phyloP scores from a whole-genome alignment of 305 asterid species.

The Salvia sclarea region DNA sequence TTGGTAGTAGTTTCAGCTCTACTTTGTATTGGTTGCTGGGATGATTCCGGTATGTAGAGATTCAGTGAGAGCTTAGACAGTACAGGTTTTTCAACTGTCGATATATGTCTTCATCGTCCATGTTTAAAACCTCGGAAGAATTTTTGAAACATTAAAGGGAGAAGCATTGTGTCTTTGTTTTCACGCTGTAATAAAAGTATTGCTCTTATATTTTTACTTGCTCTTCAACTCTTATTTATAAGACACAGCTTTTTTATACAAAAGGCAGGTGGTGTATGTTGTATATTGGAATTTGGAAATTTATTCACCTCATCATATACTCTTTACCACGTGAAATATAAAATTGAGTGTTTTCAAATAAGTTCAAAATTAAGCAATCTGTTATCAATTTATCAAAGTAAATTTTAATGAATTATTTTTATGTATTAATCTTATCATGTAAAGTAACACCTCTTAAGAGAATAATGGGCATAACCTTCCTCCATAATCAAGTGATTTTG shows the following conservation, averaged over 20 bases:
- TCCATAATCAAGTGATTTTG: no score
- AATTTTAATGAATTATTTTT: no score
- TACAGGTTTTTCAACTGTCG: slow-evolving; percentile 28
- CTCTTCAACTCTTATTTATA: neutral
- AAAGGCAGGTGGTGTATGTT: neutral
- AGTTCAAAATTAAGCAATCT: no score
- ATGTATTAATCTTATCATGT: no score
- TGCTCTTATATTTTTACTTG: neutral
- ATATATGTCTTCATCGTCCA: slow-evolving; percentile 29
- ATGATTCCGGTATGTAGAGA: slow-evolving; percentile 37
- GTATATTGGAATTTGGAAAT: neutral
- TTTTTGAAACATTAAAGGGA: slow-evolving; percentile 23
- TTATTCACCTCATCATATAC: no score
- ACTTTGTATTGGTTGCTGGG: slow-evolving; percentile 36
- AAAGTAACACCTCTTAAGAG: no score
- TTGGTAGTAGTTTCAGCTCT: slow-evolving; percentile 31
- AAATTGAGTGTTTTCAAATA: no score
- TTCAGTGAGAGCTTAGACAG: slow-evolving; percentile 28
- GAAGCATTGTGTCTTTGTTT: slow-evolving; percentile 15
- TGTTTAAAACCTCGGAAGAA: slow-evolving; percentile 22
- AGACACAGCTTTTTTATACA: neutral
- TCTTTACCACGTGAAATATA: no score
- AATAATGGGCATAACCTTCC: no score
- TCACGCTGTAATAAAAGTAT: slow-evolving; percentile 23
- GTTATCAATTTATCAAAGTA: no score